These are phyloP conservation scores for Tulasnella sp. DNA, from an alignment of 768 basidiomycete genomes.

Conservation along the genomic window DNA sequence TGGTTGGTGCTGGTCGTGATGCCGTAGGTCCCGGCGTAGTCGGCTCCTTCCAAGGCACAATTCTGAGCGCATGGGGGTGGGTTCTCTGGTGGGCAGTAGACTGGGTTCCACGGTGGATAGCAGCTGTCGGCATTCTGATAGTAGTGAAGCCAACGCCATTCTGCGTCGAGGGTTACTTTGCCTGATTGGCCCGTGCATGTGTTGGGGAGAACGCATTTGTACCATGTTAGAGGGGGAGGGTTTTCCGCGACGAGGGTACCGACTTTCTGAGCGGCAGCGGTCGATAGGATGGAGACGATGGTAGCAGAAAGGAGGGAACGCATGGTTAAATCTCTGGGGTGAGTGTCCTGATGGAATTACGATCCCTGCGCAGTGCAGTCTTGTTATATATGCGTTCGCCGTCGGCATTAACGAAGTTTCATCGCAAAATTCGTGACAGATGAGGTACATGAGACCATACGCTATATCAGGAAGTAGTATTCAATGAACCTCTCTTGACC, in stretches of 20 bases:
- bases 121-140: background rate
- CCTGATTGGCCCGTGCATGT: background rate
- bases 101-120: background rate
- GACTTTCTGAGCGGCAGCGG: background rate
- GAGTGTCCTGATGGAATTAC: background rate
- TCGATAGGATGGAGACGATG: background rate
- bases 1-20: conserved; percentile 42
- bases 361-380: background rate
- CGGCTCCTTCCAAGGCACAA: conserved; percentile 27
- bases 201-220: background rate
- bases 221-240: background rate
- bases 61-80: background rate
- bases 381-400: background rate
- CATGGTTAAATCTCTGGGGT: background rate
- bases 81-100: background rate
- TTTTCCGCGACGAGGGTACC: background rate
- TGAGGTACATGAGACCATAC: background rate
- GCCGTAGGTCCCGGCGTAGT: conserved; percentile 45
- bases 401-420: background rate
- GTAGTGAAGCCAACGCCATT: background rate
- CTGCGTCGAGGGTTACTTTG: background rate
- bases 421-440: background rate
- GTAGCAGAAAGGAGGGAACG: background rate
- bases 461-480: background rate
- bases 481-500: background rate